phyloP scores from a whole-genome alignment of 176 grass and related monocot species.

The Elymus sibiricus region DNA sequence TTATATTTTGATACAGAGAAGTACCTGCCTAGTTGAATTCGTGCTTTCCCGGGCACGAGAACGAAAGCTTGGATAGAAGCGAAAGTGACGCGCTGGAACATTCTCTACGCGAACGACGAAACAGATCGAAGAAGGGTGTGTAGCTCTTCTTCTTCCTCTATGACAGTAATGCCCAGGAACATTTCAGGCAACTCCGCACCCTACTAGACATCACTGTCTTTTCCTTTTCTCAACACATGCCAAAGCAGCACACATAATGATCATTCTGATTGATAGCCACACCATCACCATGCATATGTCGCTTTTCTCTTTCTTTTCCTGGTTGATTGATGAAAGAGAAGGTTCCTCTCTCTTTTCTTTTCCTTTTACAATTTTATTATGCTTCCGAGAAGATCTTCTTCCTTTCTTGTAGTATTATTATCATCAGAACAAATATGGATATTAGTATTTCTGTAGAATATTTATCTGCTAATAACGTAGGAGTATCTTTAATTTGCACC shows the following conservation, averaged over 20 bases:
- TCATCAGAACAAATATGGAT: too few relatives aligned
- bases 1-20: too few relatives aligned
- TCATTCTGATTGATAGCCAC: background rate
- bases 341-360: background rate
- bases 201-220: conserved; percentile 15
- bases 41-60: background rate
- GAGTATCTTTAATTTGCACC: too few relatives aligned
- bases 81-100: background rate
- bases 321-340: background rate
- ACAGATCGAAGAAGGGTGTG: too few relatives aligned
- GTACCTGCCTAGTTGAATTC: background rate
- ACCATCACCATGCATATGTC: background rate
- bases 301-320: background rate
- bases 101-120: background rate
- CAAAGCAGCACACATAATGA: background rate
- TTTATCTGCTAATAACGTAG: too few relatives aligned
- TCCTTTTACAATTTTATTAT: background rate
- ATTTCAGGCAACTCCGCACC: conserved; percentile 5
- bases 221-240: conserved; percentile 13
- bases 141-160: background rate
- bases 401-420: too few relatives aligned
- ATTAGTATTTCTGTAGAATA: too few relatives aligned
- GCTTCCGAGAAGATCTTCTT: background rate
- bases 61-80: background rate
- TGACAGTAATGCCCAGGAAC: background rate